Evolutionary conservation across 495 filamentous ascomycete genomes (phyloP), one percentile per base, ranked within the genome.

Genomic region (Penicillium maclennaniae): DNA sequence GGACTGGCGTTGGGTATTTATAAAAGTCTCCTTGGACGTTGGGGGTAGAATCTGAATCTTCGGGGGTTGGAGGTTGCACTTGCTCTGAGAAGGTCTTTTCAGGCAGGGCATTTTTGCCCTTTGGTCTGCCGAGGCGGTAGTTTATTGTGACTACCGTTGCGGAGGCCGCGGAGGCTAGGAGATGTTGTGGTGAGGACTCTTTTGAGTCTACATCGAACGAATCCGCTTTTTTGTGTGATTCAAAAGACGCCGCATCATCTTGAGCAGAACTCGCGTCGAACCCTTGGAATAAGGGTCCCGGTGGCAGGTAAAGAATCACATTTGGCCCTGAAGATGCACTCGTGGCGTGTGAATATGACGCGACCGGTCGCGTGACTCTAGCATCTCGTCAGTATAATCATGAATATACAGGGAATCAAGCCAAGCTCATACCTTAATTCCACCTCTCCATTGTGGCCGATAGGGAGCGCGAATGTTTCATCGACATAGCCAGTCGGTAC

Each of bases 81-180:
- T 34, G 31, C 31, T 23, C 40, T 37, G 26, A 28, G 15, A 4
- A 25, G 21, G 31, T 4, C 6, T 27, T 42, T 45, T 38, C 31
- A 7, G 23, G 16, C 41, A 28, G 25, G 15, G 26, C 62, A 54
- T 71, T 73, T 26, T 67, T 71, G 21, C 73, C 67, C 16, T 70
- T 59, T 51, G 73, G 69, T 34, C 63, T 67, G n/a, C 79, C 75
- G 6, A 76, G 62, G 12, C 72, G 71, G 55, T 74, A 76, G 42
- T 74, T 70, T 36, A 76, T 59, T 9, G 71, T 76, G 8, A 74
- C 71, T 6, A 76, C 58, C 7, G 68, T 68, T 2, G 69, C 65
- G 16, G 59, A 63, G 7, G 71, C 65, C 4, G 49, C 49, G 1
- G 59, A 52, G 19, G 72, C 68, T 6, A 74, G 51, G 3, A 47